Evolutionary conservation across 306 rosid species (phyloP).

Genomic region (Begonia peltatifolia): DNA sequence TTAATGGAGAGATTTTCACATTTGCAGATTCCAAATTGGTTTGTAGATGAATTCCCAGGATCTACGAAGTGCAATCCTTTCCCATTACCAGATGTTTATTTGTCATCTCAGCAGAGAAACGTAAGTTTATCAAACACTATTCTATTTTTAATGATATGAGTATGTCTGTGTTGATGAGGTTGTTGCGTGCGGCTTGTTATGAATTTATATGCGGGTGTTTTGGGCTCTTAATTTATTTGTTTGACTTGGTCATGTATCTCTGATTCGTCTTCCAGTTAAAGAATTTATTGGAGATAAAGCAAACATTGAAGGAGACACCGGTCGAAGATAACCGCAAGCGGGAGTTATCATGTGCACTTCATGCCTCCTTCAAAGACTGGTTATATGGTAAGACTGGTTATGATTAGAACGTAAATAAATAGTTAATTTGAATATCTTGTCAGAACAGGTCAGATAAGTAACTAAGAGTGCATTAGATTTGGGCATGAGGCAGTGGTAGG

Average conservation of each 20-base stretch:
- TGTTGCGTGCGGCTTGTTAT: neutral
- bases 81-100: conserved; percentile 60
- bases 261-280: conserved; percentile 31
- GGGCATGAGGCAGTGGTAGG: too few species aligned
- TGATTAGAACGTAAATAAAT: neutral
- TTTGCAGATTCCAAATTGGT: conserved; percentile 80
- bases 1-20: conserved; percentile 4
- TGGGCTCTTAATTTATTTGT: conserved; percentile 4
- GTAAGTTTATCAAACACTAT: conserved; percentile 24
- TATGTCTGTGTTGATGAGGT: neutral
- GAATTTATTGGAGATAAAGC: conserved; percentile 59
- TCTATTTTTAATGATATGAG: too few species aligned
- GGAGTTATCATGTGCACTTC: conserved; percentile 83
- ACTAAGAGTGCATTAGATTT: too few species aligned
- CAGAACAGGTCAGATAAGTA: too few species aligned
- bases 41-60: conserved; percentile 48
- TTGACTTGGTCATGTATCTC: conserved; percentile 4
- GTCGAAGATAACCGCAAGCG: conserved; percentile 81
- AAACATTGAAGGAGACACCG: conserved; percentile 66
- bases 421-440: too few species aligned
- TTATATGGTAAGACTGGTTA: conserved; percentile 50
- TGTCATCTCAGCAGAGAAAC: conserved; percentile 56
- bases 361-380: conserved; percentile 91
- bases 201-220: conserved; percentile 1
- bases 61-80: conserved; percentile 74